Evolutionary conservation across 306 rosid genomes (phyloP).

Genomic region (Leucaena leucocephala): DNA sequence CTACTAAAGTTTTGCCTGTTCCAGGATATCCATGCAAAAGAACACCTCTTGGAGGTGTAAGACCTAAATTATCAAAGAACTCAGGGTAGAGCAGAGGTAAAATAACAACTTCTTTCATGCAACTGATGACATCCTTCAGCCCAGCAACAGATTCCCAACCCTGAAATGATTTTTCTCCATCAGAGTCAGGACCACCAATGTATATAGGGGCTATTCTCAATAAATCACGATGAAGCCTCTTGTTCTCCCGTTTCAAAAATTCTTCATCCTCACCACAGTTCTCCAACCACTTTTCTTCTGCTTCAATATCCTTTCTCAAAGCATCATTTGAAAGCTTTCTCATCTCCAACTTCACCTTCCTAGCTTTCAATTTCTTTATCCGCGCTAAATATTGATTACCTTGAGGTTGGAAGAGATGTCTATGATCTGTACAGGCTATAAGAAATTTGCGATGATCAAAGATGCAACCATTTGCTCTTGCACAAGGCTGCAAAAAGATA

Average conservation of each 20-base stretch:
- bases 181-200: constrained; percentile 83
- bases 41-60: constrained; percentile 97
- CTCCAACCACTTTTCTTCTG: constrained; percentile 97
- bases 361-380: constrained; percentile 81
- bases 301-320: constrained; percentile 77
- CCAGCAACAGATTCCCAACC: constrained; percentile 99
- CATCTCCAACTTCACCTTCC: constrained; percentile 82
- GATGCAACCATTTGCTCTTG: constrained; percentile 89
- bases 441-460: constrained; percentile 99
- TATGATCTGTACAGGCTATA: constrained; percentile 96
- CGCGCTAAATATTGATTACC: constrained; percentile 67
- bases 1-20: constrained; percentile 96
- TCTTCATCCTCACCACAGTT: constrained; percentile 99
- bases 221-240: constrained; percentile 98
- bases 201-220: constrained; percentile 92
- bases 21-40: constrained; percentile 99
- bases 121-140: constrained; percentile 87
- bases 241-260: constrained; percentile 95
- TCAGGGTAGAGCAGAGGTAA: constrained; percentile 92
- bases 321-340: constrained; percentile 86
- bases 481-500: constrained; percentile 84
- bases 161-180: constrained; percentile 64
- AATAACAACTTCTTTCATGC: constrained; percentile 98
- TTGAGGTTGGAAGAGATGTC: constrained; percentile 80
- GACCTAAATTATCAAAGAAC: constrained; percentile 79